Percentiles rank a stretch among this genome's conserved stretches.
Conservation (phyloP, 129 eudicot genomes). For the Helianthus annuus region DNA sequence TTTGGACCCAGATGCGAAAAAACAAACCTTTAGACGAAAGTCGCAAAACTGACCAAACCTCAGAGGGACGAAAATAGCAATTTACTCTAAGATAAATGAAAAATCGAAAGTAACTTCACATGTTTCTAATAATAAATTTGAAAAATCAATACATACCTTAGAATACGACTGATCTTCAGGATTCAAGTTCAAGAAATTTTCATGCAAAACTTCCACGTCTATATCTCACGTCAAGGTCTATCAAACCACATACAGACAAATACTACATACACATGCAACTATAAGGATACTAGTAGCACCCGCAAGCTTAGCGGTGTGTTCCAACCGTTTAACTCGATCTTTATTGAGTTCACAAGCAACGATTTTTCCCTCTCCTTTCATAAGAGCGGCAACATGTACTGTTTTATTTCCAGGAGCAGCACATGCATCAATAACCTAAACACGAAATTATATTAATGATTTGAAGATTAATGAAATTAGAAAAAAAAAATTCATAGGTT, state of each 20-base stretch:
- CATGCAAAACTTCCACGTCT: slow-evolving; percentile 79
- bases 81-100: background rate
- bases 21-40: no score
- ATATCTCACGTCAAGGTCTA: slow-evolving; percentile 53
- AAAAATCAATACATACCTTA: slow-evolving; percentile 46
- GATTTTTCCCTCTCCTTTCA: slow-evolving; percentile 82
- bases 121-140: background rate
- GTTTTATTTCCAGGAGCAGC: slow-evolving; percentile 99
- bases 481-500: background rate
- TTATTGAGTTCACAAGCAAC: slow-evolving; percentile 87
- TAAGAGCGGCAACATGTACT: slow-evolving; percentile 82
- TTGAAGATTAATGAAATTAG: background rate
- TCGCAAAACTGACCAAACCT: no score
- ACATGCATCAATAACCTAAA: slow-evolving; percentile 96
- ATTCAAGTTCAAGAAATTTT: slow-evolving; percentile 75
- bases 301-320: slow-evolving; percentile 55
- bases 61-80: background rate
- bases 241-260: slow-evolving; percentile 3
- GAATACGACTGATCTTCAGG: slow-evolving; percentile 70
- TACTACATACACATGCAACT: slow-evolving; percentile 11
- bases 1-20: no score
- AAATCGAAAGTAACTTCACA: no score
- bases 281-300: slow-evolving; percentile 94
- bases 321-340: slow-evolving; percentile 68
- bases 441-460: slow-evolving; percentile 16